Evolutionary conservation across 1,139 yeast species (phyloP).

Genomic region (Petasospora fabianii): DNA sequence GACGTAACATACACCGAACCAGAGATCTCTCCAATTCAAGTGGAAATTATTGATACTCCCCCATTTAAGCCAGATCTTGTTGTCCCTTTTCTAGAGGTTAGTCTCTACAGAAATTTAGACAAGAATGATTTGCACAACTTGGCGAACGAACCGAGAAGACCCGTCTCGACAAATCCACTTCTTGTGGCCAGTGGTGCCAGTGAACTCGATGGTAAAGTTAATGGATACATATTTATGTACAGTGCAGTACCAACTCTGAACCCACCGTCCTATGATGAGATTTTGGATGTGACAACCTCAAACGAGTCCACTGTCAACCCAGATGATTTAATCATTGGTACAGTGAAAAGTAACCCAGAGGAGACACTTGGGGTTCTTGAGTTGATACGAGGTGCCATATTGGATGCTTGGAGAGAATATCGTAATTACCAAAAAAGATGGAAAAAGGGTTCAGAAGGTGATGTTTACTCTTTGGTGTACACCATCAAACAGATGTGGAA

Average conservation of each 20-base stretch:
- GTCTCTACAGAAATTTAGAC: constrained; percentile 58
- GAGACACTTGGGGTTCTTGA: constrained; percentile 44
- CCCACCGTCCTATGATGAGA: constrained; percentile 28
- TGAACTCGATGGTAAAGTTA: constrained; percentile 68
- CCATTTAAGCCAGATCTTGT: constrained; percentile 60
- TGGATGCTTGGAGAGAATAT: constrained; percentile 74
- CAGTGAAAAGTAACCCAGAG: constrained; percentile 16
- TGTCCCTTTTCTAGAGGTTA: constrained; percentile 72
- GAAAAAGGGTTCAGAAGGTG: constrained; percentile 63
- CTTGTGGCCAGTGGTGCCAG: constrained; percentile 76
- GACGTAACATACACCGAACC: constrained; percentile 38
- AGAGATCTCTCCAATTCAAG: constrained; percentile 50
- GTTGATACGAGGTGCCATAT: constrained; percentile 49
- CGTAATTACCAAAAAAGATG: constrained; percentile 49
- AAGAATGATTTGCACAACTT: constrained; percentile 55
- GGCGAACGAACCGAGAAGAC: constrained; percentile 62
- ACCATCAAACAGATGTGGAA: constrained; percentile 59
- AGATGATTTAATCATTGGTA: constrained; percentile 12
- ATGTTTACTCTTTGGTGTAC: constrained; percentile 55
- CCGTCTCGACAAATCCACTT: constrained; percentile 63
- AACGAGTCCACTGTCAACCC: constrained; percentile 9
- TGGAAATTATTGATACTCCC: constrained; percentile 72
- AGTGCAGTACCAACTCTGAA: constrained; percentile 52
- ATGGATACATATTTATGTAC: constrained; percentile 67
- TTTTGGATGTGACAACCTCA: constrained; percentile 13